Evolutionary conservation across 768 basidiomycete genomes (phyloP), one percentile per base, ranked within the genome.

Genomic region (Suillus luteus): DNA sequence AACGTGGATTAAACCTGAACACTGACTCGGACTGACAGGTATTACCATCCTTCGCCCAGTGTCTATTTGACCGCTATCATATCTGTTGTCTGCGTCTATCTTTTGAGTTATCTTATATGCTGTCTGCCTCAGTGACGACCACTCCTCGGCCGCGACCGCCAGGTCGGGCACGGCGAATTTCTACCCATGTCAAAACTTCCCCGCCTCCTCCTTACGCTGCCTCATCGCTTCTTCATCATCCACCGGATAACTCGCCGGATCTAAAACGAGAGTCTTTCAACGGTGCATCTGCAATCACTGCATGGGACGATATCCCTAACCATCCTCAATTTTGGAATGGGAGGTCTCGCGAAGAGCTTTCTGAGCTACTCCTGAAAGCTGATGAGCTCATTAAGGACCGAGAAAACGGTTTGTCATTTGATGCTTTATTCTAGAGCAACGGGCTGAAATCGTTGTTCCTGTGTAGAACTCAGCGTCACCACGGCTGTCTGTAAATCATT

Each of bases 301-400:
- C 59, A 6, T 73, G 73, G 71, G 68, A 70, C 31, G 27, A 38
- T 14, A 61, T 44, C 64, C 66, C 8, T 67, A 64, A 43, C 59
- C 68, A 64, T 58, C 67, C 74, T 24, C 77, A 80, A 31, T 80
- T 81, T 27, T 86, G 87, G 88, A 79, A 82, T 64, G 88, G 88
- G 66, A 83, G 79, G 70, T 90, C 90, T n/a, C 82, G 86, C 44
- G 91, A 89, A 69, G 90, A 92, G 68, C 81, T 95, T 52, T 81
- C 86, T 5, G 82, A 83, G 49, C 79, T 94, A 49, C 82, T 95
- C 41, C 76, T 86, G 52, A 87, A 88, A 72, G 93, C 92, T 0
- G 89, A 90, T 66, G 85, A 79, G 64, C 79, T 93, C 55, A 93
- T 95, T 67, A 89, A 86, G 72, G 86, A 87, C 64, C 81, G 92